Evolutionary conservation across 2,329 filamentous ascomycete species (phyloP).

Genomic region (Fusarium fujikuroi): DNA sequence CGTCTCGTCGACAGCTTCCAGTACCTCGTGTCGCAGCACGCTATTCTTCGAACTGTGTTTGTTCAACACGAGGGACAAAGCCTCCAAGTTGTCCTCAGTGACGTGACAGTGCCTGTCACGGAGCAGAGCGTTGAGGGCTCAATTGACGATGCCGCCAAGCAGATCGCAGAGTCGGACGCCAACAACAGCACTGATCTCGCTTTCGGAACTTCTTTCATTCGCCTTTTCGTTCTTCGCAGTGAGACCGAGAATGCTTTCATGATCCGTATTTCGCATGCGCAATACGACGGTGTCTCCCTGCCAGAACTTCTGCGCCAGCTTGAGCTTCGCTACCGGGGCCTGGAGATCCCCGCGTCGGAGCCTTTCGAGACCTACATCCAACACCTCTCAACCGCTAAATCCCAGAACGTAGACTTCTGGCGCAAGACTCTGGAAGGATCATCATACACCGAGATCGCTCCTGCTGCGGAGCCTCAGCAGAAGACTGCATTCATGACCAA

Average conservation of each 20-base stretch:
- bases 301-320: constrained; percentile 56
- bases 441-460: constrained; percentile 33
- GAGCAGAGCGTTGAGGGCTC: constrained; percentile 13
- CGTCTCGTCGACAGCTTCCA: constrained; percentile 37
- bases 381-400: constrained; percentile 4
- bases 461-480: constrained; percentile 19
- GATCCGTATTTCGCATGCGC: constrained; percentile 58
- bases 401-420: constrained; percentile 34
- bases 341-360: constrained; percentile 26
- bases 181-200: constrained; percentile 18
- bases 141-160: constrained; percentile 30
- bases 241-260: constrained; percentile 37
- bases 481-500: constrained; percentile 43
- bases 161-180: constrained; percentile 28
- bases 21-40: constrained; percentile 35
- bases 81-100: constrained; percentile 39
- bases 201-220: constrained; percentile 32
- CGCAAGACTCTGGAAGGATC: constrained; percentile 33
- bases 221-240: constrained; percentile 32
- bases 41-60: constrained; percentile 44
- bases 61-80: constrained; percentile 21
- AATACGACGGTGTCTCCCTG: constrained; percentile 61
- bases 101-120: constrained; percentile 28
- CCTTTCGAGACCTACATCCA: constrained; percentile 37
- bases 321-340: constrained; percentile 51